Evolutionary conservation across 2,329 filamentous ascomycete species (phyloP), one percentile per base, ranked within the genome.

Genomic region (Colletotrichum sp.): DNA sequence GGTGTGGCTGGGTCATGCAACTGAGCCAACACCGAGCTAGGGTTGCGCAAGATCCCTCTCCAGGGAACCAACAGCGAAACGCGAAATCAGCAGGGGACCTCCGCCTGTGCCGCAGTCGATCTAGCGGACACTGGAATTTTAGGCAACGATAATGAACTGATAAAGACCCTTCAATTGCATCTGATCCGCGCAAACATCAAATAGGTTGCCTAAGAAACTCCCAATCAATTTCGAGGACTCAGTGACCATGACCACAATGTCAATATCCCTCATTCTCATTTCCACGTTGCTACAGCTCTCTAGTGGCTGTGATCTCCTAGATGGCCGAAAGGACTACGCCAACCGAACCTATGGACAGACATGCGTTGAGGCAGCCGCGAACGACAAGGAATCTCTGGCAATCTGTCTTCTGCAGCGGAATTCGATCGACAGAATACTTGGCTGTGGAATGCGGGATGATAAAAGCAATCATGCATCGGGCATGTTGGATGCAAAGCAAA

Each of bases 391-490:
- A 21, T 12, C n/a, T 49, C 6, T 49, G 44, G 44, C 18, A 13
- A n/a, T 49, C 6, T 49, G 44, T 3, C 44, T 49, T 13, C n/a
- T 49, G 10, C 44, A 21, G 6, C 0, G 44, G 44, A 49, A 49
- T 49, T 49, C 44, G 10, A 49, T 49, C 10, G 44, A 13, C n/a
- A 49, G 1, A 6, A 49, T 49, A 49, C 44, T 49, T 13, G 10
- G 13, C 18, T 49, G 44, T 21, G 10, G n/a, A 1, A 2, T 21
- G 0, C 10, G 44, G n/a, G n/a, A 49, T 0, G 44, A 49, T 10
- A 49, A 13, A 0, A 21, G n/a, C n/a, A 49, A 21, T 49, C n/a
- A 21, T 7, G n/a, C 18, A 13, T 49, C 44, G 44, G 44, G 44
- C 10, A 21, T 49, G 44, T 21, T 49, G 6, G 5, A 49, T 21